Base-by-base conservation (phyloP, 2,329 filamentous ascomycete species). In the Colletotrichum ledebouriae region DNA sequence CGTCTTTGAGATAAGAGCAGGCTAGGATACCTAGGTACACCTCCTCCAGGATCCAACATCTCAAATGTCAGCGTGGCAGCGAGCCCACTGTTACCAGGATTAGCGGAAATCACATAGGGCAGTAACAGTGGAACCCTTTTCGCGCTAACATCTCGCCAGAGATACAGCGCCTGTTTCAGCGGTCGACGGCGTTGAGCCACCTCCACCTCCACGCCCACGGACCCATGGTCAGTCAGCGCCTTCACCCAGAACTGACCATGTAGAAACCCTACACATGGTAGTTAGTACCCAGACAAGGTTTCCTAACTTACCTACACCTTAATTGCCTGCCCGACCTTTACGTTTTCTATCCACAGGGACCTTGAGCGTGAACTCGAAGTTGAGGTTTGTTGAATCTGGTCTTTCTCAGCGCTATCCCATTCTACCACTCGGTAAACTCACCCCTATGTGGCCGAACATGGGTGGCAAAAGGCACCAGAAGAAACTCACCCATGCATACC, bases 141-240 rank as follows among this genome's bases (percentile, higher is more conserved):
- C 17, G 17, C 17, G 17, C 17, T 17, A 17, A 17, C 17, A 17
- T 17, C 47, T 41, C 39, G 59, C 59, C 25, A 55, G 59, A 62
- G 56, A 62, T 46, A n/a, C 49, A 62, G 59, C 59, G 39, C 39
- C 22, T 63, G 61, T 63, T 63, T 63, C 61, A 63, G 61, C 42
- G 52, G 50, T 37, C 41, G 59, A 55, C 33, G 50, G 59, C 39
- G 59, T 50, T 39, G 29, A 39, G 59, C 59, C 50, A 63, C 29
- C 25, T 34, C 59, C 50, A 63, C 29, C 25, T 34, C 49, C 49
- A 20, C 42, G 25, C 20, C 29, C 56, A 59, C 56, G 41, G 52
- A 57, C 53, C 53, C 42, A 37, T 9, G 53, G 53, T n/a, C 39
- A 41, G 22, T 6, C 52, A 57, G 37, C 37, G 46, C 20, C 17